phyloP scores from a whole-genome alignment of 805 yeast species.

The Millerozyma acaciae region DNA sequence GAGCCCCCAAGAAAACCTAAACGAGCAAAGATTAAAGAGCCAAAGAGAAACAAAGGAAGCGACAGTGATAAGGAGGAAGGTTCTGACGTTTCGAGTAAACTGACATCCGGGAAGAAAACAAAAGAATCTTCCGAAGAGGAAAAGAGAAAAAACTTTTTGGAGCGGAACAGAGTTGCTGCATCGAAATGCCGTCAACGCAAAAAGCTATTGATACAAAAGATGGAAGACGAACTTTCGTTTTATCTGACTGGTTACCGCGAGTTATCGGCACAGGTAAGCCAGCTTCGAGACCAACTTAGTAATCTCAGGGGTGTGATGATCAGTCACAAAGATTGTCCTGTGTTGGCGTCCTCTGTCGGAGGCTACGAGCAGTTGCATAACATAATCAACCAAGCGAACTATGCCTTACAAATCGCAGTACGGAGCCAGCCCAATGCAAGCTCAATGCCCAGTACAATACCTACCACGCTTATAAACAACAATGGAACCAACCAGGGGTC shows the following conservation, averaged over 20 bases:
- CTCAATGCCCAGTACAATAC: slow-evolving; percentile 37
- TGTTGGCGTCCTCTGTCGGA: slow-evolving; percentile 41
- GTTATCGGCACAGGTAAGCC: slow-evolving; percentile 54
- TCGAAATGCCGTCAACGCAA: slow-evolving; percentile 92
- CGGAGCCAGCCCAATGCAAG: slow-evolving; percentile 19
- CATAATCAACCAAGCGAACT: slow-evolving; percentile 34
- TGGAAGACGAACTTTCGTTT: slow-evolving; percentile 74
- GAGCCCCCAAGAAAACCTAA: slow-evolving; percentile 3
- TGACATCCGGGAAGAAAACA: slow-evolving; percentile 8
- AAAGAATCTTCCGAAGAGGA: slow-evolving; percentile 17
- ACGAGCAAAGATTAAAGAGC: slow-evolving; percentile 1
- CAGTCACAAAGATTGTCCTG: slow-evolving; percentile 49
- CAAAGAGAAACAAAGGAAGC: slow-evolving; percentile 1
- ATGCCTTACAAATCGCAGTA: slow-evolving; percentile 23
- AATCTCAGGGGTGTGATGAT: slow-evolving; percentile 44
- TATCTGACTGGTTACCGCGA: slow-evolving; percentile 69
- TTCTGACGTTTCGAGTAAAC: too few species aligned
- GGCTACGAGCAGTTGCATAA: slow-evolving; percentile 43
- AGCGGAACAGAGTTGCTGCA: slow-evolving; percentile 92
- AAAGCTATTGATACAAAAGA: slow-evolving; percentile 78
- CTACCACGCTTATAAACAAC: slow-evolving; percentile 29
- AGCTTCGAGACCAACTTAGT: slow-evolving; percentile 55
- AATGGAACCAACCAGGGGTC: slow-evolving; percentile 6
- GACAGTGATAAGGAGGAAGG: slow-evolving; percentile 2
- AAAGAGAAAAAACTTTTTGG: slow-evolving; percentile 72